Evolutionary conservation across 2,329 filamentous ascomycete species (phyloP), one percentile per base, ranked within the genome.

Genomic region (Neoscytalidium dimidiatum): DNA sequence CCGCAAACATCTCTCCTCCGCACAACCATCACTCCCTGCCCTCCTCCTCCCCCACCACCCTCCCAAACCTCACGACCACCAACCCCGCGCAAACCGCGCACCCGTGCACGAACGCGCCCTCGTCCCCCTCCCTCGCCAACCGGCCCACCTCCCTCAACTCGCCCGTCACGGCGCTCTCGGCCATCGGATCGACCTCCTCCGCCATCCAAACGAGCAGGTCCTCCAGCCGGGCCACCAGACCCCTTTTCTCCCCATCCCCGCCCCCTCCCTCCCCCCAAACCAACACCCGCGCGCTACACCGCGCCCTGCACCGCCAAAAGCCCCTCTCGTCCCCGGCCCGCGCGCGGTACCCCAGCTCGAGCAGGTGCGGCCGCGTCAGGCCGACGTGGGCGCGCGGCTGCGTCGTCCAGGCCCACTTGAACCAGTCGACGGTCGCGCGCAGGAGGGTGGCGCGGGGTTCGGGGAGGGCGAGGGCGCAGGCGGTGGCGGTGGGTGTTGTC

Each of bases 51-150:
- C n/a, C 51, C 29, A 23, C 33, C 52, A 26, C 13, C 19, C 23
- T 21, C 53, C 53, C 53, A 57, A 43, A 57, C 53, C 53, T 29
- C 21, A 43, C 38, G 33, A 57, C 35, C 53, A 57, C 53, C 28
- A 57, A 57, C 53, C 53, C 53, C 33, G 35, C 14, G 11, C 23
- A 29, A 29, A 57, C 53, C 53, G 53, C 53, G 17, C 26, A 29
- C 53, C 21, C 53, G 19, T 57, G 53, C 33, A 4, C 33, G 3
- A 43, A 43, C 53, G 9, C 23, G 13, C 11, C 53, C 33, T 5
- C 35, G 19, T 28, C 35, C 23, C 35, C 53, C 35, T 6, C 21
- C 53, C 35, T 43, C 53, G 35, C 53, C 53, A 43, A 11, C 23
- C 35, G 2, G 33, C 35, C 53, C 53, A 57, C 21, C 53, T 57